These are phyloP conservation scores for Achlya hypogyna DNA, from an alignment of 352 stramenopile species.

Conservation along the genomic window DNA sequence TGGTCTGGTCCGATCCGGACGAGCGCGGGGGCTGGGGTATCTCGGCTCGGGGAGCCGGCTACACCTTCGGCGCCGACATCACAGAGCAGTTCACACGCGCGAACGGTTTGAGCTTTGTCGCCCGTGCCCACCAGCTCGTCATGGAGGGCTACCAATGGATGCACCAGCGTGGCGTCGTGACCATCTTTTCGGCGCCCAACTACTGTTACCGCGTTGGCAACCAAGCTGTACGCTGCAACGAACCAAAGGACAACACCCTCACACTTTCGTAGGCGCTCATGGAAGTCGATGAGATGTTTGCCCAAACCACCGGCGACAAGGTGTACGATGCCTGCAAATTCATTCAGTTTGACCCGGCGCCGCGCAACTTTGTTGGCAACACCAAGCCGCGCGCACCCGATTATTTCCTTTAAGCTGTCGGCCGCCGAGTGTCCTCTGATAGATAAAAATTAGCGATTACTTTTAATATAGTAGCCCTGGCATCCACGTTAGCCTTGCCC, in stretches of 20 bases:
- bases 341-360: slow-evolving; percentile 2
- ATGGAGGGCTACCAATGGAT: slow-evolving; percentile 75
- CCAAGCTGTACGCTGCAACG: slow-evolving; percentile 26
- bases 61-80: slow-evolving; percentile 80
- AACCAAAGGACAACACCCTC: too few relatives aligned
- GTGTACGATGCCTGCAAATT: background rate
- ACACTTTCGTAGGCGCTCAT: background rate
- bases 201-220: slow-evolving; percentile 81
- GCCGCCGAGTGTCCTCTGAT: background rate
- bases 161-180: slow-evolving; percentile 65
- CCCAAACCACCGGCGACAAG: background rate
- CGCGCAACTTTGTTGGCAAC: background rate
- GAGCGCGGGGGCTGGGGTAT: slow-evolving; percentile 31
- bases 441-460: background rate
- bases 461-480: too few relatives aligned
- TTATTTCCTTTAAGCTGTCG: background rate
- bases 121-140: slow-evolving; percentile 69
- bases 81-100: slow-evolving; percentile 69
- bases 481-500: too few relatives aligned
- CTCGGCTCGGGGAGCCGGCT: slow-evolving; percentile 70
- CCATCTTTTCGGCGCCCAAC: slow-evolving; percentile 77
- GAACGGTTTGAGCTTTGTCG: slow-evolving; percentile 73
- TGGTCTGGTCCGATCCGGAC: slow-evolving; percentile 77
- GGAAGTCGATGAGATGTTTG: slow-evolving; percentile 6
- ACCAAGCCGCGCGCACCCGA: background rate